Conservation (phyloP, 768 basidiomycete species). For the Suillus subaureus region DNA sequence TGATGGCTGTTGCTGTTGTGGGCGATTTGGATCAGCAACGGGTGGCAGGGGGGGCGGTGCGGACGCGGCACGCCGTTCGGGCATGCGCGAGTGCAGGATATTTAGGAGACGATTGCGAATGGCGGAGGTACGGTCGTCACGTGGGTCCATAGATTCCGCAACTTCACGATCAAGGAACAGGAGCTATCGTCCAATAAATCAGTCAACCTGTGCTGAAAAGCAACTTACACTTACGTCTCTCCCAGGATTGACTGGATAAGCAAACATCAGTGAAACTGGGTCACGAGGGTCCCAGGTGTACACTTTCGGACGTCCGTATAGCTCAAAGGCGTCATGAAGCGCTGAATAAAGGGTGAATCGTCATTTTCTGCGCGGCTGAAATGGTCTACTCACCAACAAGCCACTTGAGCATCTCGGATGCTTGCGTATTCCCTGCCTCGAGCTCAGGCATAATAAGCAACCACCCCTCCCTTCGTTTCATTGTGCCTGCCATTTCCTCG, state of each 20-base stretch:
- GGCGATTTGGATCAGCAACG: constrained; percentile 16
- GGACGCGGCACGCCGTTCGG: constrained; percentile 15
- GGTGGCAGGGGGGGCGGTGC: constrained; percentile 22
- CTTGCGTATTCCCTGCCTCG: constrained; percentile 59
- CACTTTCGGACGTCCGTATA: constrained; percentile 85
- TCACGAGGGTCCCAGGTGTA: constrained; percentile 93
- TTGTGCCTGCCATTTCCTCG: constrained; percentile 67
- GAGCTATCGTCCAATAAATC: constrained; percentile 45
- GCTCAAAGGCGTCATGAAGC: constrained; percentile 81
- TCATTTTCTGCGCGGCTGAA: background rate
- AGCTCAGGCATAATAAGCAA: constrained; percentile 89
- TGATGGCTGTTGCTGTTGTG: constrained; percentile 33
- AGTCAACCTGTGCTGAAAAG: constrained; percentile 12
- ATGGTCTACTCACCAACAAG: constrained; percentile 64
- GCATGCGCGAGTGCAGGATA: constrained; percentile 68
- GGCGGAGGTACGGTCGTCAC: constrained; percentile 74
- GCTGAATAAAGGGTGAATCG: constrained; percentile 42
- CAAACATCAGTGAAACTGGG: constrained; percentile 85
- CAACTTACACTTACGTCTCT: constrained; percentile 65
- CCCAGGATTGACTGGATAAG: constrained; percentile 84
- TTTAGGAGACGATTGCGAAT: constrained; percentile 64
- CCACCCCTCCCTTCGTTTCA: constrained; percentile 82
- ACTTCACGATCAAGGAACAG: constrained; percentile 88
- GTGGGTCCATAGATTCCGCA: constrained; percentile 75
- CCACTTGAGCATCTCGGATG: constrained; percentile 90